Conservation (phyloP, 2,329 filamentous ascomycete genomes). For the Fusarium albidum region DNA sequence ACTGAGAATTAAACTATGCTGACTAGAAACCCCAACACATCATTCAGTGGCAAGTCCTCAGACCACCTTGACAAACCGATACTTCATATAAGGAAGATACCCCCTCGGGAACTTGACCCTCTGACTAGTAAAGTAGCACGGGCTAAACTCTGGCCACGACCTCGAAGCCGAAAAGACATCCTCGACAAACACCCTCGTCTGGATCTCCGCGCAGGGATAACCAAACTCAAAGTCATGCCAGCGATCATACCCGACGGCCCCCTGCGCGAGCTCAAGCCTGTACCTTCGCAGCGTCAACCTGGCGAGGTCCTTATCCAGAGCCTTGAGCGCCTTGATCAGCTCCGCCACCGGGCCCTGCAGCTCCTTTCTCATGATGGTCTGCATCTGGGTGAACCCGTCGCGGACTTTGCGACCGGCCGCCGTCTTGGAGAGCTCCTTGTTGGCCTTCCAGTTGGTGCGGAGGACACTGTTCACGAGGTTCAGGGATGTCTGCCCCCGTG, state of each 20-base stretch:
- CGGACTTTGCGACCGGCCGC: conserved; percentile 3
- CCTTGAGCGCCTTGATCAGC: background rate
- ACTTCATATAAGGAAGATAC: too few relatives aligned
- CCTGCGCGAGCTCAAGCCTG: conserved; percentile 1
- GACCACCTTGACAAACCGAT: too few relatives aligned
- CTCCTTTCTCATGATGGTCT: background rate
- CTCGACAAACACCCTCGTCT: background rate
- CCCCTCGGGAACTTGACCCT: too few relatives aligned
- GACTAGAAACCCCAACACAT: too few relatives aligned
- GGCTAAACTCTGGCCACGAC: too few relatives aligned
- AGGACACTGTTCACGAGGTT: background rate
- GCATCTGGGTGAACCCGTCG: conserved; percentile 13
- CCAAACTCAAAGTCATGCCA: background rate
- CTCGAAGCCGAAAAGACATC: too few relatives aligned
- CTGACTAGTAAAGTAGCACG: too few relatives aligned
- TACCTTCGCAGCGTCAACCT: background rate
- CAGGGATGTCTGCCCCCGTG: background rate
- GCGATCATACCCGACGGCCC: background rate
- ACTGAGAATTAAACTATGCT: too few relatives aligned
- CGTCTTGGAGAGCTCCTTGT: conserved; percentile 12
- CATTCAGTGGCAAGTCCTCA: too few relatives aligned
- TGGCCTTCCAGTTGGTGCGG: conserved; percentile 6
- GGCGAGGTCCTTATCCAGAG: background rate
- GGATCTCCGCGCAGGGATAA: background rate
- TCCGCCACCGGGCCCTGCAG: background rate